Base-by-base conservation (phyloP, 1,284 basidiomycete genomes). In the Rhodotorula sp. region DNA sequence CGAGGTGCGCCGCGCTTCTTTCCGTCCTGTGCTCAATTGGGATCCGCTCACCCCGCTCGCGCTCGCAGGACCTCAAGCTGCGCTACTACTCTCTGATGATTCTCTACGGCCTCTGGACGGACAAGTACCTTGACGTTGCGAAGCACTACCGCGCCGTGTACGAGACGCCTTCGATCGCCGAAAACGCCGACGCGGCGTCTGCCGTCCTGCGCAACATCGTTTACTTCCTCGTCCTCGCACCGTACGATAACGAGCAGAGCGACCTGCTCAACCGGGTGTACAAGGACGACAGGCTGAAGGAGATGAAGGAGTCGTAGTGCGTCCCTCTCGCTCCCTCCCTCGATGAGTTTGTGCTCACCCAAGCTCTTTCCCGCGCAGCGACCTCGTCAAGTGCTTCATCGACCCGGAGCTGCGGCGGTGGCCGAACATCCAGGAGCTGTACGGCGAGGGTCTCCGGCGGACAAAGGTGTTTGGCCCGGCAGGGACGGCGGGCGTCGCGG, bases 71-170 rank as follows among this genome's bases (percentile, higher is more conserved):
- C 79, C 86, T 99, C 78, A 99, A 98, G 85, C 87, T 98, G 78
- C 92, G 91, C 78, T 99, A 90, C 82, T 98, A 98, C 81, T 90
- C 95, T 75, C 85, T 99, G 71, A 97, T 99, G 91, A 94, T 99
- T 67, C 90, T 94, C 82, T 91, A 94, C 77, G 92, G 93, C 22
- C 85, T 98, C 29, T 89, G 92, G 77, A 87, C 90, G 75, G 88
- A 87, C 74, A 88, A 89, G 64, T 97, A 97, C 80, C 87, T 99
- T 50, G 95, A 98, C 79, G 92, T 91, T 8, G 95, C 94, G 71
- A 96, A 94, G 82, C 90, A 95, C 80, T 97, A 96, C 81, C 87
- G 97, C 82, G 94, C 94, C 81, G 90, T 99, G 55, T 97, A 94
- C 90, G 93, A 97, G 79, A 98, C 95, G 12, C 91, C 93, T 70